phyloP scores from a whole-genome alignment of 139 green algal species.

The Auxenochlorella protothecoides region DNA sequence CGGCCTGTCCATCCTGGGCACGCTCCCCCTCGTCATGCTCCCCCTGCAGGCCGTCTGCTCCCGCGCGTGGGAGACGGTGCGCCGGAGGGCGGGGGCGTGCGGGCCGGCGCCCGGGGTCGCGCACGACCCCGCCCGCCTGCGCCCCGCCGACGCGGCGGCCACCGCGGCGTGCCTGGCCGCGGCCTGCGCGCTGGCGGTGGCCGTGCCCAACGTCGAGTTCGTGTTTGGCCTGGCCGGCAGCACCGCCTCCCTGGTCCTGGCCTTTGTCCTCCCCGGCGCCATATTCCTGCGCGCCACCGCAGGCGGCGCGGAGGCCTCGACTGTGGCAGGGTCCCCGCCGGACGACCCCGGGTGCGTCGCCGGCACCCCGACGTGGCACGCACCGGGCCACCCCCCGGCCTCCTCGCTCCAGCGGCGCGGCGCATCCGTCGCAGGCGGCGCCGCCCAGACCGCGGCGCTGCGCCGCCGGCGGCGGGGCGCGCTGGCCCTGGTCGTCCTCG shows the following conservation, averaged over 20 bases:
- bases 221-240: conserved; percentile 73
- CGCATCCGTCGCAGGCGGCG: no score
- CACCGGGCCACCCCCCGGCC: background rate
- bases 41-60: conserved; percentile 39
- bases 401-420: background rate
- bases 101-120: no score
- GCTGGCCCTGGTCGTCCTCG: conserved; percentile 52
- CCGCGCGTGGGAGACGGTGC: no score
- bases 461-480: conserved; percentile 39
- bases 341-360: background rate
- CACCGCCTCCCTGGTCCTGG: conserved; percentile 60
- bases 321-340: background rate
- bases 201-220: conserved; percentile 75
- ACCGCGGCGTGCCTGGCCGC: no score
- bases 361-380: no score
- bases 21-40: conserved; percentile 59
- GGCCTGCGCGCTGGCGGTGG: conserved; percentile 13
- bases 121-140: no score
- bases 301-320: background rate
- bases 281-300: conserved; percentile 40
- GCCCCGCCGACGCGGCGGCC: no score
- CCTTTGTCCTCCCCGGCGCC: conserved; percentile 59
- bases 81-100: background rate
- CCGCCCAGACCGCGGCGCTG: background rate
- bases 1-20: conserved; percentile 59